phyloP scores from a whole-genome alignment of 169 alveolate genomes.

The Theileria sp. region DNA sequence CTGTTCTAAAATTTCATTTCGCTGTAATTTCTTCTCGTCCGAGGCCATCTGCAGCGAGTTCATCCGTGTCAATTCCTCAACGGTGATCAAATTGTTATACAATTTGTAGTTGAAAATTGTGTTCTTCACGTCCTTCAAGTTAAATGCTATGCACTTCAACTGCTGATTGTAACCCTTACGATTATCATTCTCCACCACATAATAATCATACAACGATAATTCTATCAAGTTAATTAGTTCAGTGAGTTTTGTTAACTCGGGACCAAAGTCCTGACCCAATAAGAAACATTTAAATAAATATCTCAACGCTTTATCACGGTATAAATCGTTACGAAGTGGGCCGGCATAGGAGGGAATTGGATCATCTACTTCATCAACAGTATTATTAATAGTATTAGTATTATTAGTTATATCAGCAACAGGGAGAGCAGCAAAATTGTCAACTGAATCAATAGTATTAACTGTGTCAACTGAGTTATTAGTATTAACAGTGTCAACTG shows the following conservation, averaged over 20 bases:
- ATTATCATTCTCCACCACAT: constrained; percentile 55
- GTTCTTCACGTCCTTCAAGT: constrained; percentile 86
- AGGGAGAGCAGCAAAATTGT: not conserved
- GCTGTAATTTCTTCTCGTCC: constrained; percentile 86
- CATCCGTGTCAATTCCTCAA: constrained; percentile 86
- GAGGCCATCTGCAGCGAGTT: constrained; percentile 89
- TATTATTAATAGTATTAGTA: not conserved
- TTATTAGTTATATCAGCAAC: not conserved
- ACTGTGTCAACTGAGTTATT: too few relatives aligned
- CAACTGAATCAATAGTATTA: not conserved
- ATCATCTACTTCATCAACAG: not conserved
- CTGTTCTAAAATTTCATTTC: constrained; percentile 78
- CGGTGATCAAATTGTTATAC: constrained; percentile 79
- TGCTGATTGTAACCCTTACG: constrained; percentile 81
- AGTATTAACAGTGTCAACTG: too few relatives aligned
- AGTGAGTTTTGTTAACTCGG: constrained; percentile 68
- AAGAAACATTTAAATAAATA: constrained; percentile 60
- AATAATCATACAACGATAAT: constrained; percentile 61
- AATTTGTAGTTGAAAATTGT: constrained; percentile 83
- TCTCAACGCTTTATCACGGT: constrained; percentile 67
- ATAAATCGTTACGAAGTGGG: constrained; percentile 51
- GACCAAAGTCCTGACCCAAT: constrained; percentile 50
- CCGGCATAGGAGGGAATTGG: constrained; percentile 32
- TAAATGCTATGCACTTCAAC: constrained; percentile 84
- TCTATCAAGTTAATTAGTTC: constrained; percentile 75